Evolutionary conservation across 768 basidiomycete genomes (phyloP).

Genomic region (Suillus americanus): DNA sequence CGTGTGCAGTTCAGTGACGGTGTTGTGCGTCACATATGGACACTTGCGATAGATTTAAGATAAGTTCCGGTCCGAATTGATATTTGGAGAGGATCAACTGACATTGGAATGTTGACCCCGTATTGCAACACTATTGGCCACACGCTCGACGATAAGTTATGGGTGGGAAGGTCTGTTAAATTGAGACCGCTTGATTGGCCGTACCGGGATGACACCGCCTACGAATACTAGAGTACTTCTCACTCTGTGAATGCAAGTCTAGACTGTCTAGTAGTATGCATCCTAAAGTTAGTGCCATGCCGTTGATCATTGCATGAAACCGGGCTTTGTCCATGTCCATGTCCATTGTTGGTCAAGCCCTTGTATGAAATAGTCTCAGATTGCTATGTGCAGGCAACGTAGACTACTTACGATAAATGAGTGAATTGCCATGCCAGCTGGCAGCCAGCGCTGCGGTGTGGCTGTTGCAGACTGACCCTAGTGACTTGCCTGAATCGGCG

Average conservation of each 20-base stretch:
- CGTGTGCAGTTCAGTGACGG: background rate
- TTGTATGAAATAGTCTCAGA: background rate
- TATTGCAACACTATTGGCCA: background rate
- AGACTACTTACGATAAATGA: background rate
- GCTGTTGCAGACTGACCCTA: background rate
- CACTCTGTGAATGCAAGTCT: background rate
- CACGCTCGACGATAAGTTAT: background rate
- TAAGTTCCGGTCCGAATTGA: background rate
- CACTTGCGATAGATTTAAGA: background rate
- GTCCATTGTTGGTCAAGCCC: background rate
- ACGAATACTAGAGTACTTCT: background rate
- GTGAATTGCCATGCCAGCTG: slow-evolving; percentile 2
- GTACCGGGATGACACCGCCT: background rate
- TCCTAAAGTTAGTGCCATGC: background rate
- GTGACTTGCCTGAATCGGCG: background rate
- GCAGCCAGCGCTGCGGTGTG: background rate
- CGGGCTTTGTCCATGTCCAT: background rate
- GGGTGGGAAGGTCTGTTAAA: background rate
- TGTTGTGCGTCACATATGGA: background rate
- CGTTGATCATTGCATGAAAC: background rate
- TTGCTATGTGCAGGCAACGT: background rate
- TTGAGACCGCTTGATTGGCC: background rate
- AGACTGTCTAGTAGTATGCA: too few relatives aligned
- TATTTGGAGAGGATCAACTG: background rate
- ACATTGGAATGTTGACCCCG: background rate